phyloP scores from a whole-genome alignment of 768 basidiomycete species.

The Rhizopogon vinicolor region DNA sequence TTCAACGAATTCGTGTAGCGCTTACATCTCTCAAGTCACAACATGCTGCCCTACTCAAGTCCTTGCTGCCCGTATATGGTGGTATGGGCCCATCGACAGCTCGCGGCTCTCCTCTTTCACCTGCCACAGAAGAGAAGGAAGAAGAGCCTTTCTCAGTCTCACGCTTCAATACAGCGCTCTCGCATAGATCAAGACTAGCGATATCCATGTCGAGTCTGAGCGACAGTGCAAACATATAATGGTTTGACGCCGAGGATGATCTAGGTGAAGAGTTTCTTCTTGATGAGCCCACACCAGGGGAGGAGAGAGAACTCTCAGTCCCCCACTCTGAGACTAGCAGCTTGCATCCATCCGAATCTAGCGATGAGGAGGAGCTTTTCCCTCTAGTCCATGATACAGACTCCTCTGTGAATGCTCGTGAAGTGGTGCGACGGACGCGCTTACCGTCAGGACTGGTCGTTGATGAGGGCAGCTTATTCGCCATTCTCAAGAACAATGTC shows the following conservation, averaged over 20 bases:
- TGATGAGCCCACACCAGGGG: constrained; percentile 37
- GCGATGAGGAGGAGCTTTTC: constrained; percentile 38
- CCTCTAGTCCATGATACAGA: constrained; percentile 3
- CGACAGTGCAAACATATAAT: constrained; percentile 50
- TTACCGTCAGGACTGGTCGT: constrained; percentile 57
- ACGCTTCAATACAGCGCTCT: constrained; percentile 17
- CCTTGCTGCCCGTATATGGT: constrained; percentile 31
- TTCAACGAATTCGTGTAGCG: too few species aligned
- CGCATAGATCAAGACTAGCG: constrained; percentile 35
- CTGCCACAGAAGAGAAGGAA: constrained; percentile 46
- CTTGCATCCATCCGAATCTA: constrained; percentile 36
- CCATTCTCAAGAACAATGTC: constrained; percentile 83
- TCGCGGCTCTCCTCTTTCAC: constrained; percentile 32
- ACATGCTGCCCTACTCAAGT: constrained; percentile 46
- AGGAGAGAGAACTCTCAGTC: constrained; percentile 34
- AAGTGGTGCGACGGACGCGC: constrained; percentile 45
- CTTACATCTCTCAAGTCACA: constrained; percentile 57
- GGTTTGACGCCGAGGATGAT: constrained; percentile 70
- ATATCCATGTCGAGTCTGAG: constrained; percentile 46
- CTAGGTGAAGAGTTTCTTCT: constrained; percentile 56
- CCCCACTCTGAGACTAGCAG: constrained; percentile 39
- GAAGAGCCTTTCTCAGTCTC: constrained; percentile 20
- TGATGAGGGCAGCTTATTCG: constrained; percentile 80
- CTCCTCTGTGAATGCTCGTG: constrained; percentile 9
- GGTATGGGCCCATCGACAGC: constrained; percentile 19